Evolutionary conservation across 2,329 filamentous ascomycete genomes (phyloP).

Genomic region (Sarocladium strictum): DNA sequence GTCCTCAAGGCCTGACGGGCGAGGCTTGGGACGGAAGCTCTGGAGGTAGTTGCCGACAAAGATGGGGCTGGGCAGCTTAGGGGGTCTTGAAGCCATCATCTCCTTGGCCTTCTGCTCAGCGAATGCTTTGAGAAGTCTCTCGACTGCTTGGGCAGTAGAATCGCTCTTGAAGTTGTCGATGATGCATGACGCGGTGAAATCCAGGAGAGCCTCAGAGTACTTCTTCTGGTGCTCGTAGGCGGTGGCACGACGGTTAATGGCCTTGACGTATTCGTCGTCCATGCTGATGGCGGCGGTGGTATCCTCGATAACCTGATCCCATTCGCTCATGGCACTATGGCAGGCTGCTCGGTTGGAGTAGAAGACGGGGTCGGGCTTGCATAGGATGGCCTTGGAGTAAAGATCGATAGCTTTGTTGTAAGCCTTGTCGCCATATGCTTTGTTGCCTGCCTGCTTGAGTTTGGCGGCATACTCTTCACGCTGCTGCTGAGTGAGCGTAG

Average conservation of each 20-base stretch:
- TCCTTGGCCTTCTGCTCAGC: constrained; percentile 89
- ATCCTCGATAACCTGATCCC: constrained; percentile 95
- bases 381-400: constrained; percentile 92
- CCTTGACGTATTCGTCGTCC: constrained; percentile 95
- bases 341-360: constrained; percentile 98
- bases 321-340: constrained; percentile 87
- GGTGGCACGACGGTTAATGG: constrained; percentile 90
- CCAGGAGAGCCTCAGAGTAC: constrained; percentile 90
- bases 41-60: constrained; percentile 99
- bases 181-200: constrained; percentile 98
- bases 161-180: constrained; percentile 97
- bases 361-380: constrained; percentile 96
- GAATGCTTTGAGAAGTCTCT: constrained; percentile 92
- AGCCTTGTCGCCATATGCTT: constrained; percentile 89
- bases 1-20: constrained; percentile 78
- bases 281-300: constrained; percentile 91
- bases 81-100: constrained; percentile 77
- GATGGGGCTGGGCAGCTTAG: constrained; percentile 88
- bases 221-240: constrained; percentile 91
- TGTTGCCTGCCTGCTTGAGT: constrained; percentile 93
- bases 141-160: constrained; percentile 79
- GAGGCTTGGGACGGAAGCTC: constrained; percentile 82
- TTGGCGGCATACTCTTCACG: constrained; percentile 83
- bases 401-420: constrained; percentile 91
- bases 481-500: constrained; percentile 52